These are phyloP conservation scores for Arthrobotrys entomopaga DNA, from an alignment of 2,329 filamentous ascomycete species.

Conservation along the genomic window DNA sequence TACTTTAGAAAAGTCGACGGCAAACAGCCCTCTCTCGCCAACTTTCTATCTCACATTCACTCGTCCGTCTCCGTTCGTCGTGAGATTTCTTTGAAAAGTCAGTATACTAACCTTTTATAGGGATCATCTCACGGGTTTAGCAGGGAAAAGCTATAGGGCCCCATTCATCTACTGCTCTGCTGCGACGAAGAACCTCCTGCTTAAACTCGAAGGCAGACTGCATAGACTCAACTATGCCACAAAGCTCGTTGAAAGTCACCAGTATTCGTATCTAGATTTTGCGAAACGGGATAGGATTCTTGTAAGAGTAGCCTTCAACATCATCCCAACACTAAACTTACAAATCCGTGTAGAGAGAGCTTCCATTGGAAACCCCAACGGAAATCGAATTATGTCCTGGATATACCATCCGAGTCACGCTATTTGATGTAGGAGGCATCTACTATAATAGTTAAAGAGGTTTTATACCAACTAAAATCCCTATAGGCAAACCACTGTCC, in stretches of 20 bases:
- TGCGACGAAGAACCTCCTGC: conserved; percentile 80
- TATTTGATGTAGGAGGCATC: conserved; percentile 72
- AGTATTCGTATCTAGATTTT: conserved; percentile 80
- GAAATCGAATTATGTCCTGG: conserved; percentile 77
- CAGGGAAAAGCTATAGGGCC: conserved; percentile 71
- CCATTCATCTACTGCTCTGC: conserved; percentile 92
- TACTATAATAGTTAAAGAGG: background rate
- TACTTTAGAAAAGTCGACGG: conserved; percentile 74
- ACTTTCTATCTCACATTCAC: conserved; percentile 91
- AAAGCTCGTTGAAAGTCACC: conserved; percentile 78
- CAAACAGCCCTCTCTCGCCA: conserved; percentile 74
- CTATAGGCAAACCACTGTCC: conserved; percentile 81
- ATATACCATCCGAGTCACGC: conserved; percentile 77
- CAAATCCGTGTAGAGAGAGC: conserved; percentile 69
- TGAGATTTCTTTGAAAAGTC: too few species aligned
- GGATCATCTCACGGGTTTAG: conserved; percentile 84
- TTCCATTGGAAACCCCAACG: conserved; percentile 84
- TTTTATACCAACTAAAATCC: background rate
- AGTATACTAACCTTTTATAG: conserved; percentile 64
- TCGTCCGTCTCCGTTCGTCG: conserved; percentile 49
- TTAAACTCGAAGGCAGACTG: conserved; percentile 80
- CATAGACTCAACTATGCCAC: conserved; percentile 83
- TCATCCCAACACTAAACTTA: conserved; percentile 29
- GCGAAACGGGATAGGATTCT: conserved; percentile 63
- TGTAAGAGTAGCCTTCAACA: conserved; percentile 57